Conservation (phyloP, 495 filamentous ascomycete genomes). For the Penicillium coffeae region DNA sequence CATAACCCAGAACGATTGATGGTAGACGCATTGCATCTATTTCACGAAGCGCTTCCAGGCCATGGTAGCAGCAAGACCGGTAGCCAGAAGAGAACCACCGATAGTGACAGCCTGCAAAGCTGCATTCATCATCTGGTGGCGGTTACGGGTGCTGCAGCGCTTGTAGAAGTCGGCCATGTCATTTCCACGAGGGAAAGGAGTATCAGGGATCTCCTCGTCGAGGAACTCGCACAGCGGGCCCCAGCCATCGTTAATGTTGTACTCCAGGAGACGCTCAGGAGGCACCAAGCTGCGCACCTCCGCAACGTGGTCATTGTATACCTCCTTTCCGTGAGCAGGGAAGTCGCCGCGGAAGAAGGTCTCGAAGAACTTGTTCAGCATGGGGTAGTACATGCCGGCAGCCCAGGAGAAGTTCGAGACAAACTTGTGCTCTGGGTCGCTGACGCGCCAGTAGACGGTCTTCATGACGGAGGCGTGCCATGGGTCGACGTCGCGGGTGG, state of each 20-base stretch:
- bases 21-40: slow-evolving; percentile 17
- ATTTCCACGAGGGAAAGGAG: slow-evolving; percentile 44
- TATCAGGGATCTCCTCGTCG: slow-evolving; percentile 53
- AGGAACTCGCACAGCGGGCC: slow-evolving; percentile 65
- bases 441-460: slow-evolving; percentile 52
- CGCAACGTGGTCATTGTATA: slow-evolving; percentile 44
- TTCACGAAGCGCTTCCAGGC: slow-evolving; percentile 42
- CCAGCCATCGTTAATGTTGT: slow-evolving; percentile 63
- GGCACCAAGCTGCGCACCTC: slow-evolving; percentile 45
- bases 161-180: slow-evolving; percentile 57
- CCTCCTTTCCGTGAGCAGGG: slow-evolving; percentile 49
- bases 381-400: slow-evolving; percentile 56
- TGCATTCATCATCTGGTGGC: slow-evolving; percentile 59
- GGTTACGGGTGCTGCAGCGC: slow-evolving; percentile 55
- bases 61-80: slow-evolving; percentile 37
- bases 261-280: slow-evolving; percentile 55
- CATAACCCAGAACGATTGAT: slow-evolving; percentile 4
- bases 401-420: slow-evolving; percentile 54
- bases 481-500: slow-evolving; percentile 56
- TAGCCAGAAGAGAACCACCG: slow-evolving; percentile 41
- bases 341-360: slow-evolving; percentile 53
- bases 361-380: slow-evolving; percentile 57
- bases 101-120: slow-evolving; percentile 49
- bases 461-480: slow-evolving; percentile 55
- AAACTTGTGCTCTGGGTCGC: slow-evolving; percentile 50